Evolutionary conservation across 768 basidiomycete species (phyloP), one percentile per base, ranked within the genome.

Genomic region (Rhodotorula taiwanensis): DNA sequence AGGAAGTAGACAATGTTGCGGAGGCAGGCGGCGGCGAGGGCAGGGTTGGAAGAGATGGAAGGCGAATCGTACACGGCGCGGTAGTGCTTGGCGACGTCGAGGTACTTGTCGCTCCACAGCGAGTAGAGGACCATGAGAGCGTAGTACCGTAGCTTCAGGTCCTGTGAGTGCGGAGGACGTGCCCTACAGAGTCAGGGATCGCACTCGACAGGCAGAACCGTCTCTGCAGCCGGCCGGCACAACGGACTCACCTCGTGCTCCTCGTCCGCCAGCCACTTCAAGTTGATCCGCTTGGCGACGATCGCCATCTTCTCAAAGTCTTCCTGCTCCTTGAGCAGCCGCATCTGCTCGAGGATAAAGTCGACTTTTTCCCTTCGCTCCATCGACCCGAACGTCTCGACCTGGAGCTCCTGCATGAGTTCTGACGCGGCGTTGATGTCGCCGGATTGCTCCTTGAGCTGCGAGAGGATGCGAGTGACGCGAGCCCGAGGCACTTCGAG

Each of bases 331-430:
- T 88, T 83, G 72, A 93, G 79, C 54, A 98, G 76, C 61, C 95
- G 81, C 91, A 99, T 98, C 76, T 98, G 95, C 76, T 98, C 94
- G 48, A 98, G 78, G 70, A 99, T 88, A 73, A 99, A 97, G 75
- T 98, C 91, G 7, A 91, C 95, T 81, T 99, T 99, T 77, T 99
- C 95, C 73, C 88, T 79, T 63, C 92, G 85, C 68, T 97, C 90
- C 95, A 99, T 98, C 10, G 89, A 91, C 20, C 93, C 97, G 75
- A 97, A 99, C 3, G 95, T 98, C 77, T 99, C 95, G 43, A 99
- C 93, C 78, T 97, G 93, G 4, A 99, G 83, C 62, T 99, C 95
- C 28, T 86, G 86, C 64, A 98, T 81, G 33, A 98, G 79, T 67
- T 98, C 95, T 0, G 89, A 92, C 10, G 95, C 92, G 0, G 79